These are phyloP conservation scores for Tolypocladium album DNA, from an alignment of 2,329 filamentous ascomycete species.

Conservation along the genomic window DNA sequence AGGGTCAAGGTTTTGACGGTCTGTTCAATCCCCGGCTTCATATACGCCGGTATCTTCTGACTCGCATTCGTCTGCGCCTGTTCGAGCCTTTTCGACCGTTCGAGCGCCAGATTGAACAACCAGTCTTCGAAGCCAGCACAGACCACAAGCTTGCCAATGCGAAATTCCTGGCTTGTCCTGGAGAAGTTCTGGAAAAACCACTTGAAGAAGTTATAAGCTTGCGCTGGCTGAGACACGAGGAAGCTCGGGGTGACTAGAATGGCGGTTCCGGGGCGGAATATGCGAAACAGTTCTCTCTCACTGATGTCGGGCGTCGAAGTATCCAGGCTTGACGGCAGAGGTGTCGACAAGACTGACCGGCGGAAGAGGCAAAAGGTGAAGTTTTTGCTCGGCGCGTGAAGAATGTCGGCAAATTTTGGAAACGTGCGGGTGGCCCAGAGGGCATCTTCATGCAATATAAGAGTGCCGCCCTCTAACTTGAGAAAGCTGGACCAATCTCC, in stretches of 20 bases:
- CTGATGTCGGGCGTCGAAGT: constrained; percentile 4
- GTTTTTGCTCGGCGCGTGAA: constrained; percentile 15
- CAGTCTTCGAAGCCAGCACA: constrained; percentile 17
- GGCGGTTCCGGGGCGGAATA: constrained; percentile 21
- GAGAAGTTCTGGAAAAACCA: constrained; percentile 19
- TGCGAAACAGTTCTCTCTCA: constrained; percentile 14
- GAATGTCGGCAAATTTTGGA: constrained; percentile 21
- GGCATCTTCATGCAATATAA: constrained; percentile 36
- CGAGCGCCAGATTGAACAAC: constrained; percentile 15
- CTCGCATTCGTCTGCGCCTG: neutral
- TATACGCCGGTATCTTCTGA: neutral
- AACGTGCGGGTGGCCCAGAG: constrained; percentile 26
- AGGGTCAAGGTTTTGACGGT: constrained; percentile 12
- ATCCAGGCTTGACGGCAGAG: constrained; percentile 7
- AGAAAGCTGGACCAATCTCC: constrained; percentile 39
- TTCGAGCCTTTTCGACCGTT: constrained; percentile 6
- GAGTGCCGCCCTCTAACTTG: constrained; percentile 13
- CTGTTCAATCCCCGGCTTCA: constrained; percentile 7
- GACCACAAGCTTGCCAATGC: constrained; percentile 16
- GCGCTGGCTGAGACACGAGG: constrained; percentile 23
- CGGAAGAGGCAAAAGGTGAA: constrained; percentile 29
- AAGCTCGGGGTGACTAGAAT: constrained; percentile 32
- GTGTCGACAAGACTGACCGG: constrained; percentile 15
- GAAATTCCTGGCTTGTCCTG: constrained; percentile 2
- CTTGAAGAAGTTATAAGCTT: constrained; percentile 22